phyloP scores from a whole-genome alignment of 2,329 filamentous ascomycete genomes.

The Myriosclerotinia duriaeana region DNA sequence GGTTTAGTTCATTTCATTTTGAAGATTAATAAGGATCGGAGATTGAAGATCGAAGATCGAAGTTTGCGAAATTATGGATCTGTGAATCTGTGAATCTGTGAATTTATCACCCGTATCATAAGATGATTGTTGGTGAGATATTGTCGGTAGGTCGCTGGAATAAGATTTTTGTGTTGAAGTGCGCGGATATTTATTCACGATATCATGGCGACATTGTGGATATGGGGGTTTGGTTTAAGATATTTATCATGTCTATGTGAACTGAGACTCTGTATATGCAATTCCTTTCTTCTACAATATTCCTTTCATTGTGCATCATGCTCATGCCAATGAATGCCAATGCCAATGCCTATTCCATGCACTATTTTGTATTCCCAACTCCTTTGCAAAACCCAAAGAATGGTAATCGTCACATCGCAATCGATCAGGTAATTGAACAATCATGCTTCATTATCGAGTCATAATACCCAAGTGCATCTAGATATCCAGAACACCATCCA shows the following conservation, averaged over 20 bases:
- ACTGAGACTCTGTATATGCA: background rate
- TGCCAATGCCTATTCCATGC: background rate
- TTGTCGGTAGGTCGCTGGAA: background rate
- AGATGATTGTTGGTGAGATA: background rate
- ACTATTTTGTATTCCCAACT: background rate
- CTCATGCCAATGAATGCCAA: background rate
- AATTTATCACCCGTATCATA: no score
- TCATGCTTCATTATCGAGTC: constrained; percentile 19
- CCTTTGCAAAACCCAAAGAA: background rate
- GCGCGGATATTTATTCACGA: background rate
- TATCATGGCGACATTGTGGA: background rate
- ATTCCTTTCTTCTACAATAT: background rate
- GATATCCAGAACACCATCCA: background rate
- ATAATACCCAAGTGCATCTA: constrained; percentile 1
- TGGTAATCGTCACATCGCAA: constrained; percentile 9
- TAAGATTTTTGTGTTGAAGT: background rate
- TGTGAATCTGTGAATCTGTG: no score
- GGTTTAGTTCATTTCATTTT: no score
- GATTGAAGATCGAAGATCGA: no score
- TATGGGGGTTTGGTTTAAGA: background rate
- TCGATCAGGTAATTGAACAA: background rate
- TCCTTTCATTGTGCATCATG: background rate
- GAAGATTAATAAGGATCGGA: no score
- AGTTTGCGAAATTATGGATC: no score
- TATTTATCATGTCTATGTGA: background rate